These are phyloP conservation scores for Quercus suber DNA, from an alignment of 306 rosid genomes.

Conservation along the genomic window DNA sequence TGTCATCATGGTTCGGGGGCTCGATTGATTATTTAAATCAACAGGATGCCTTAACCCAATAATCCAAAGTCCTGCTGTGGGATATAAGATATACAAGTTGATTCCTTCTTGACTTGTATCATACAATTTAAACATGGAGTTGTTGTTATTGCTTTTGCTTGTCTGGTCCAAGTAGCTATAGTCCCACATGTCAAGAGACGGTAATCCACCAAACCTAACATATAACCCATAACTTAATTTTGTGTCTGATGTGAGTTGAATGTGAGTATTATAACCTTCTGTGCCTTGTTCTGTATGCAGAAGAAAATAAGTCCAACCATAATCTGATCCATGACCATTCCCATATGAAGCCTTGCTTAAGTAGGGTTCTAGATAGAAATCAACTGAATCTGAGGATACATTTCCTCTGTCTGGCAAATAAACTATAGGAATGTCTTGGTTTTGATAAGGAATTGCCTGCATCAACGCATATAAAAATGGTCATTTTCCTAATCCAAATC, in stretches of 20 bases:
- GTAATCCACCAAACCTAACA: slow-evolving; percentile 2
- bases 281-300: not conserved
- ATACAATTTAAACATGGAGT: slow-evolving; percentile 3
- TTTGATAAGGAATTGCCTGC: not conserved
- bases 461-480: not conserved
- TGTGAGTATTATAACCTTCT: not conserved
- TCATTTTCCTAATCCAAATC: too few species aligned
- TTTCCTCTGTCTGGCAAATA: not conserved
- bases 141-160: not conserved
- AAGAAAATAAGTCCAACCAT: slow-evolving; percentile 16
- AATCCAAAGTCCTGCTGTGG: not conserved
- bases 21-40: not conserved
- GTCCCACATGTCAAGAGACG: slow-evolving; percentile 9
- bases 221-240: slow-evolving; percentile 1
- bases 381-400: not conserved
- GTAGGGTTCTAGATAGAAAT: not conserved
- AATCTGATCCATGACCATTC: not conserved
- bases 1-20: not conserved
- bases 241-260: slow-evolving; percentile 3
- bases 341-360: not conserved
- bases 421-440: not conserved
- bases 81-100: slow-evolving; percentile 16
- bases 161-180: not conserved
- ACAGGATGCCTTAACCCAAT: slow-evolving; percentile 13
- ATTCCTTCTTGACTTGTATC: not conserved